Evolutionary conservation across 2,329 filamentous ascomycete genomes (phyloP).

Genomic region (Coleophoma crateriformis): DNA sequence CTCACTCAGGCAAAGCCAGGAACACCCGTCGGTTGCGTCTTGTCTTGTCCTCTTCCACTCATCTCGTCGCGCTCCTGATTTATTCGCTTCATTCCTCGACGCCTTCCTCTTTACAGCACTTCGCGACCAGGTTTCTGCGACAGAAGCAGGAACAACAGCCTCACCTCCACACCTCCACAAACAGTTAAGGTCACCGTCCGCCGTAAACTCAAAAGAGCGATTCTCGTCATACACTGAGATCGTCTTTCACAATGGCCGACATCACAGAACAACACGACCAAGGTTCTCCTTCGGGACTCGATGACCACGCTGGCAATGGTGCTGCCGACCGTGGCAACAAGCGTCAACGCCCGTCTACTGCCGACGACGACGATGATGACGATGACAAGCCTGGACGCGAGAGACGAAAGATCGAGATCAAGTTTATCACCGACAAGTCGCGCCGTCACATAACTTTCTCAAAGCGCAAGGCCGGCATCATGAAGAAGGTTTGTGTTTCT

Average conservation of each 20-base stretch:
- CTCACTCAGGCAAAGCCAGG: slow-evolving; percentile 6
- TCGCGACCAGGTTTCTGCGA: slow-evolving; percentile 27
- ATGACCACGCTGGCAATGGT: slow-evolving; percentile 67
- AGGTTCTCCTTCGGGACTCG: slow-evolving; percentile 67
- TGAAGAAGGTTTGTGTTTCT: slow-evolving; percentile 85
- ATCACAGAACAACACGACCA: slow-evolving; percentile 75
- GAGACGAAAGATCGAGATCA: slow-evolving; percentile 99
- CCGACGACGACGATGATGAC: slow-evolving; percentile 94
- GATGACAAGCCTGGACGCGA: slow-evolving; percentile 97
- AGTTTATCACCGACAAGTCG: slow-evolving; percentile 99
- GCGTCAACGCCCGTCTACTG: slow-evolving; percentile 74
- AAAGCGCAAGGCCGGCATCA: slow-evolving; percentile 98
- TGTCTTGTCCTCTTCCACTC: slow-evolving; percentile 3
- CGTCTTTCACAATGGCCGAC: slow-evolving; percentile 59
- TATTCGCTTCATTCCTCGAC: slow-evolving; percentile 20
- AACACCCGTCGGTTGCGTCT: slow-evolving; percentile 2
- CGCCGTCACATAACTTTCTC: slow-evolving; percentile 99
- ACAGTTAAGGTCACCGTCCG: slow-evolving; percentile 27
- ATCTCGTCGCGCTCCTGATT: slow-evolving; percentile 2
- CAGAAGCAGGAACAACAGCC: slow-evolving; percentile 20
- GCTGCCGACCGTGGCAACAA: slow-evolving; percentile 79
- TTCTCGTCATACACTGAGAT: slow-evolving; percentile 27
- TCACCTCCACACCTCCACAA: slow-evolving; percentile 25
- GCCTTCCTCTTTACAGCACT: slow-evolving; percentile 27
- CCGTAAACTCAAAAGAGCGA: slow-evolving; percentile 27